Evolutionary conservation across 352 stramenopile genomes (phyloP).

Genomic region (Phytophthora fragariaefolia): DNA sequence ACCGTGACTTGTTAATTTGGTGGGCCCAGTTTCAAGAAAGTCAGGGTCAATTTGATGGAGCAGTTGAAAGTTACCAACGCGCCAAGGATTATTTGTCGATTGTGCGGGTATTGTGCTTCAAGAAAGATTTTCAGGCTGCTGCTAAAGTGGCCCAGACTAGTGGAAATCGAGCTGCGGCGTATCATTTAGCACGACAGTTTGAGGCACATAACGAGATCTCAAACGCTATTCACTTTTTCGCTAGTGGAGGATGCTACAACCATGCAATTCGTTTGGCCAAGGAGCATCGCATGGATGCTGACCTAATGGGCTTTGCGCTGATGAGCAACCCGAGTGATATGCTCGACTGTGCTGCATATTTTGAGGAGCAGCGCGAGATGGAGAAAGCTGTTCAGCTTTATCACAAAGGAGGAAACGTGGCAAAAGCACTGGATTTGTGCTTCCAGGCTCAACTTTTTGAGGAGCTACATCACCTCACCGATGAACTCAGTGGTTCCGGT

Average conservation of each 20-base stretch:
- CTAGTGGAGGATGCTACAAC: constrained; percentile 89
- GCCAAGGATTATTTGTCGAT: constrained; percentile 91
- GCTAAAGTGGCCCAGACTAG: constrained; percentile 87
- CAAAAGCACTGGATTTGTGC: constrained; percentile 93
- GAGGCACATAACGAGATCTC: constrained; percentile 81
- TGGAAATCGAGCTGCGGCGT: constrained; percentile 76
- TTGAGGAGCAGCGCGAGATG: constrained; percentile 92
- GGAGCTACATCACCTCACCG: constrained; percentile 85
- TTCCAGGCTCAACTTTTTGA: constrained; percentile 92
- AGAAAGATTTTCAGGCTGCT: constrained; percentile 88
- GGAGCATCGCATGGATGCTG: constrained; percentile 87
- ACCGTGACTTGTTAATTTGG: constrained; percentile 91
- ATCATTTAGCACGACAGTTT: constrained; percentile 90
- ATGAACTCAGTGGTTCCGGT: constrained; percentile 69
- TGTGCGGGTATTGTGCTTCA: constrained; percentile 92
- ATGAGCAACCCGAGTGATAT: constrained; percentile 89
- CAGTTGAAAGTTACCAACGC: constrained; percentile 89
- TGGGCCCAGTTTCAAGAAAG: constrained; percentile 95
- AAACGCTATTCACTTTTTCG: constrained; percentile 94
- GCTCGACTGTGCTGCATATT: constrained; percentile 92
- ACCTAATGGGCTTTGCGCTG: constrained; percentile 93
- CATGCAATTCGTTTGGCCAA: constrained; percentile 94
- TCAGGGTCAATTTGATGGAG: constrained; percentile 86
- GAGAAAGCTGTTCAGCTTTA: constrained; percentile 96
- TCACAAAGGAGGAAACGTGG: constrained; percentile 91